Evolutionary conservation across 345 rosid species (phyloP).

Genomic region (Eutrema heterophyllum): DNA sequence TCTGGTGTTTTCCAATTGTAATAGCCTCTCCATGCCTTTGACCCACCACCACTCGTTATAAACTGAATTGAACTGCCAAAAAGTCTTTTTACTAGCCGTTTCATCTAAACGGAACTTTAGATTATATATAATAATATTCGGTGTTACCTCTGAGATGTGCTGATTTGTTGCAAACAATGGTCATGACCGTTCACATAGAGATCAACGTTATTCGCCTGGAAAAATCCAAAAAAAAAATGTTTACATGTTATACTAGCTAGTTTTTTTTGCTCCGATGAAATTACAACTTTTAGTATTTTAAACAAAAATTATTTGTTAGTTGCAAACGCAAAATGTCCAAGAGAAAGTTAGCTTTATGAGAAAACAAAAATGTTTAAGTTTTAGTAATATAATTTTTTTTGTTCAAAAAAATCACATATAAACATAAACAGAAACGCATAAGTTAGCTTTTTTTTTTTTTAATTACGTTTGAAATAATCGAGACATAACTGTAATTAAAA

Average conservation of each 20-base stretch:
- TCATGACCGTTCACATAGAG: slow-evolving; percentile 59
- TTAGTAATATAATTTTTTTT: neutral
- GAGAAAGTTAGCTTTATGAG: too few relatives aligned
- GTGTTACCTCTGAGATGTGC: slow-evolving; percentile 34
- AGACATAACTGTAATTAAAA: neutral
- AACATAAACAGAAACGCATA: neutral
- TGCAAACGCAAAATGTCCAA: neutral
- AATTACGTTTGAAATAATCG: neutral
- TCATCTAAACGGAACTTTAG: neutral
- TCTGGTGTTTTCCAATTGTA: slow-evolving; percentile 12
- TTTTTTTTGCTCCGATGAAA: neutral
- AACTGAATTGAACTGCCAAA: slow-evolving; percentile 33
- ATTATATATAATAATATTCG: neutral
- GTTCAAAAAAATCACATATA: neutral
- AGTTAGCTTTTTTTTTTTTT: neutral
- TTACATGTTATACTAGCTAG: neutral
- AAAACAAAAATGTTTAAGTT: neutral
- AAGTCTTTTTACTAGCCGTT: neutral
- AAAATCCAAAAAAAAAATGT: neutral
- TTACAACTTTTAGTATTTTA: neutral
- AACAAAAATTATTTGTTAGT: neutral
- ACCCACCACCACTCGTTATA: slow-evolving; percentile 44
- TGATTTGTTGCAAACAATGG: slow-evolving; percentile 54
- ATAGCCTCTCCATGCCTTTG: slow-evolving; percentile 48
- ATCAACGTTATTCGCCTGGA: slow-evolving; percentile 42